These are phyloP conservation scores for Sordariomycetes sp. DNA, from an alignment of 2,329 filamentous ascomycete species.

Conservation along the genomic window DNA sequence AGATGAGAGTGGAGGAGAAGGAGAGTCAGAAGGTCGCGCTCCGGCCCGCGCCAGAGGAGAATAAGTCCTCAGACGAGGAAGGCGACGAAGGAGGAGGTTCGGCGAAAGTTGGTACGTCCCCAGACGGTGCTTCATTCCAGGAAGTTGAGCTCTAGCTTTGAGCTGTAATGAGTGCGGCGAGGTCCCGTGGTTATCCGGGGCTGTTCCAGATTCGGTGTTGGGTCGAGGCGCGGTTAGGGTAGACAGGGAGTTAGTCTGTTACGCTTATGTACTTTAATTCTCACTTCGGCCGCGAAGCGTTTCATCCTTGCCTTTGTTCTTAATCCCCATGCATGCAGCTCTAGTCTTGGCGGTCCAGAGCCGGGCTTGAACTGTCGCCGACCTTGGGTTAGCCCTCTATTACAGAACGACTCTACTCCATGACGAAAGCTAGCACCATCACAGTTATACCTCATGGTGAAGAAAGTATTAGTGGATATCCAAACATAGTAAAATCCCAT, in stretches of 20 bases:
- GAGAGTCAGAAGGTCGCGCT: constrained; percentile 42
- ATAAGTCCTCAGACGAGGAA: constrained; percentile 14
- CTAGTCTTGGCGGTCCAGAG: neutral
- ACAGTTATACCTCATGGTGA: too few species aligned
- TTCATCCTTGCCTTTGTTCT: neutral
- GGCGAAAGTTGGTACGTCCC: constrained; percentile 32
- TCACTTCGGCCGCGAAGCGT: neutral
- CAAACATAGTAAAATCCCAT: neutral
- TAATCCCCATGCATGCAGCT: neutral
- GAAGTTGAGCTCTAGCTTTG: constrained; percentile 44
- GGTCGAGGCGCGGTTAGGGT: neutral
- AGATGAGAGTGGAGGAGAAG: constrained; percentile 43
- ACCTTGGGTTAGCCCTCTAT: too few species aligned
- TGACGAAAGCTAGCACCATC: too few species aligned
- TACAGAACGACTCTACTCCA: too few species aligned
- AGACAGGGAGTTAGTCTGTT: neutral
- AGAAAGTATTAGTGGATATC: too few species aligned
- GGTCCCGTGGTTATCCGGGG: neutral
- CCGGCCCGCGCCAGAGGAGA: constrained; percentile 22
- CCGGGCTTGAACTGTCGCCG: too few species aligned
- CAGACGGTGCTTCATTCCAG: constrained; percentile 51
- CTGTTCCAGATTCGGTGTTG: neutral
- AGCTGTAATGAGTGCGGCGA: neutral
- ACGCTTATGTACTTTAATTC: neutral
- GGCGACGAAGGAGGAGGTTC: constrained; percentile 20